Evolutionary conservation across 2,329 filamentous ascomycete species (phyloP).

Genomic region (Aspergillus tanneri): DNA sequence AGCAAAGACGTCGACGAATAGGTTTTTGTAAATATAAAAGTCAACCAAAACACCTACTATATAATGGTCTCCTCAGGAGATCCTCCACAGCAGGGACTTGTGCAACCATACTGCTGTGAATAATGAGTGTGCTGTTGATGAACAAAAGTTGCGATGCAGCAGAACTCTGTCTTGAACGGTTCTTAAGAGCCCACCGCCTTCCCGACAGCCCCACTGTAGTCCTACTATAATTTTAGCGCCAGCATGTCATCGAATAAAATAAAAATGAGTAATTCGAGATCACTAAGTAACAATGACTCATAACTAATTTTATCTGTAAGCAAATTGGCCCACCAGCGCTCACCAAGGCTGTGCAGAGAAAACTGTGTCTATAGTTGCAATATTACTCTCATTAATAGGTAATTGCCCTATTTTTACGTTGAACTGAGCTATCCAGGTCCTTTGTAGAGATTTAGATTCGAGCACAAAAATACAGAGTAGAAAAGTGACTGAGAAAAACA

Average conservation of each 20-base stretch:
- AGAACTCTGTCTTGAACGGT: neutral
- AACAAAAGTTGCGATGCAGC: neutral
- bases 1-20: constrained; percentile 8
- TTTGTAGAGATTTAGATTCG: too few relatives aligned
- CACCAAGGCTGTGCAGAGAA: too few relatives aligned
- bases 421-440: too few relatives aligned
- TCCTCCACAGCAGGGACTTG: constrained; percentile 32
- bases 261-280: neutral
- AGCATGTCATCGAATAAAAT: neutral
- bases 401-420: too few relatives aligned
- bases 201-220: neutral
- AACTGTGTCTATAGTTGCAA: too few relatives aligned
- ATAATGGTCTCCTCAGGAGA: constrained; percentile 51
- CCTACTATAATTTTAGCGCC: neutral
- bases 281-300: neutral
- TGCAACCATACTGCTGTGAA: constrained; percentile 16
- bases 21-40: neutral
- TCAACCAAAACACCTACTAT: constrained; percentile 38
- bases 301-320: too few relatives aligned
- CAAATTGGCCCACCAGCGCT: too few relatives aligned
- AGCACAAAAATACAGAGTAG: too few relatives aligned
- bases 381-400: too few relatives aligned
- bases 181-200: neutral
- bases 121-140: neutral
- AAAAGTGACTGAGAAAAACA: too few relatives aligned